Conservation (phyloP, 2,329 filamentous ascomycete species). For the Remersonia thermophila region DNA sequence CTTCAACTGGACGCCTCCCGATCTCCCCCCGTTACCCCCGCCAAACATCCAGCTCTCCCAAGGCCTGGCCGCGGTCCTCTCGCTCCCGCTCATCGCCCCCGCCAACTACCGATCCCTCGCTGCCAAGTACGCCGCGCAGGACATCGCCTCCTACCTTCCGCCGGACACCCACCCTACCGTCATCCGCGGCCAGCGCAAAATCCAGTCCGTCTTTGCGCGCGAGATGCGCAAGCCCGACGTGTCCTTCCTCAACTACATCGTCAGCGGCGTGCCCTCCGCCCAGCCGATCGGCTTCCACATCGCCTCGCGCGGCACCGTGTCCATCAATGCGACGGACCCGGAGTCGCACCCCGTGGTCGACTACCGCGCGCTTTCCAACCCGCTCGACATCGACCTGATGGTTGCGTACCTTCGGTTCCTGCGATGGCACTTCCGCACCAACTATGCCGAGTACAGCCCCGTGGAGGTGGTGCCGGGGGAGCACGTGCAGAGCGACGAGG, state of each 20-base stretch:
- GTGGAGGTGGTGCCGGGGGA: neutral
- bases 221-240: conserved; percentile 8
- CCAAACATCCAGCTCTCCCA: conserved; percentile 16
- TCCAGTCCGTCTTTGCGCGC: neutral
- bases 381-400: conserved; percentile 26
- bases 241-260: conserved; percentile 16
- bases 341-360: conserved; percentile 24
- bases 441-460: neutral
- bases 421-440: neutral
- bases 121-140: conserved; percentile 17
- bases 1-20: conserved; percentile 6
- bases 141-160: conserved; percentile 23
- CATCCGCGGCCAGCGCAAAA: neutral
- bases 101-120: conserved; percentile 19
- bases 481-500: conserved; percentile 14
- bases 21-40: conserved; percentile 3
- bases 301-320: conserved; percentile 27
- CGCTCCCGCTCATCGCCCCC: conserved; percentile 21
- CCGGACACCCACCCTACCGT: conserved; percentile 22
- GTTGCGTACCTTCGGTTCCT: conserved; percentile 20
- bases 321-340: conserved; percentile 25
- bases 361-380: conserved; percentile 26
- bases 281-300: conserved; percentile 25
- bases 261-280: conserved; percentile 19
- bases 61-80: conserved; percentile 9